Base-by-base conservation (phyloP, 768 basidiomycete species). In the Thelephora ganbajun region DNA sequence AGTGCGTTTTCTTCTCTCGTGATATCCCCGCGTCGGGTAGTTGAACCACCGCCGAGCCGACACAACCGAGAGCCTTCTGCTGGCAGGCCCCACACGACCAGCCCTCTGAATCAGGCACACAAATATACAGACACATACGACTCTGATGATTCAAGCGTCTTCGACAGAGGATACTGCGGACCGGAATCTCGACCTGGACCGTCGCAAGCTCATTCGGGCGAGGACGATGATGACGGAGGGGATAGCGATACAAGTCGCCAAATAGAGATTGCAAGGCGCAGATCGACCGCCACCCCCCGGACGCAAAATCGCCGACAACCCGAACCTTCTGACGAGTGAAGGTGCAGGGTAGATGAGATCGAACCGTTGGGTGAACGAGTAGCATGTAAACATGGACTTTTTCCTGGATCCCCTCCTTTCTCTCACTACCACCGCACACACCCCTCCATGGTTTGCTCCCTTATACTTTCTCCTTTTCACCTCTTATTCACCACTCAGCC, bases 61-160 rank as follows among this genome's bases (percentile, higher is more conserved):
- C 54, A 52, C 35, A 54, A 53, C 22, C 51, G 6, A 22, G 45
- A 5, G 47, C 46, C 11, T 30, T 49, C 16, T 54, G 54, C 35
- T 53, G 51, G 34, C 53, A 53, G 30, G 43, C 41, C 16, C 52
- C 53, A 65, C 19, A 61, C 63, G 12, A 61, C 65, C 19, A 70
- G 69, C 51, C 69, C 69, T 20, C 64, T 70, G 19, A 66, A 62
- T 26, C 62, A 59, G 37, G 55, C 56, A 23, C 54, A 51, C 50
- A 52, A 53, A 43, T 46, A 34, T 7, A 51, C 47, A 23, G 50
- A 52, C 46, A 35, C 44, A 36, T 45, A 47, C 30, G 44, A 35
- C 39, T 41, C 58, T 6, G 62, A 57, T 12, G 64, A 63, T 20
- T 63, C 61, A 19, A 61, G 61, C 35, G 44, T 61, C 43, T 42